phyloP scores from a whole-genome alignment of 2,329 filamentous ascomycete species.

The Claviceps maximensis region DNA sequence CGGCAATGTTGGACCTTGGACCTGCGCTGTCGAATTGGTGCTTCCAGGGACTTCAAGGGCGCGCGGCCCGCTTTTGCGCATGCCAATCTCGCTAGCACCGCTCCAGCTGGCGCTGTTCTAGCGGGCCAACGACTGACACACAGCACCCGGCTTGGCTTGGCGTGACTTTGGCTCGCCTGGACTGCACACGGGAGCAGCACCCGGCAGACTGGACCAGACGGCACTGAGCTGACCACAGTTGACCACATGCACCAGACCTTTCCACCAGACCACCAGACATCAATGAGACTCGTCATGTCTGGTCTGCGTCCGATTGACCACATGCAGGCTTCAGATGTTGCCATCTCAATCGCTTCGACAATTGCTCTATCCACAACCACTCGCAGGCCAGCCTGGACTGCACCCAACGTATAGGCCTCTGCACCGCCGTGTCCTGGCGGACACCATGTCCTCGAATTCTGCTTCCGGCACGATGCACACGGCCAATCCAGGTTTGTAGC shows the following conservation, averaged over 20 bases:
- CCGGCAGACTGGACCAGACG: too few relatives aligned
- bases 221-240: not conserved
- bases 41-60: not conserved
- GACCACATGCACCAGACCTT: too few relatives aligned
- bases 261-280: too few relatives aligned
- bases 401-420: slow-evolving; percentile 2
- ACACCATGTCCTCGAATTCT: slow-evolving; percentile 27
- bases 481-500: slow-evolving; percentile 24
- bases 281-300: slow-evolving; percentile 4
- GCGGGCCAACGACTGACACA: not conserved
- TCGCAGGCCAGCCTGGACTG: slow-evolving; percentile 9
- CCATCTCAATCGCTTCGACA: slow-evolving; percentile 4
- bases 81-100: not conserved
- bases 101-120: too few relatives aligned
- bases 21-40: not conserved
- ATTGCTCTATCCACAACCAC: slow-evolving; percentile 4
- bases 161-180: not conserved
- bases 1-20: too few relatives aligned
- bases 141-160: not conserved
- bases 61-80: slow-evolving; percentile 2
- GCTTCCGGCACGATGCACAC: slow-evolving; percentile 22
- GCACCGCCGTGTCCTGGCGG: slow-evolving; percentile 4
- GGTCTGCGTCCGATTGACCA: not conserved
- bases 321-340: not conserved
- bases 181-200: too few relatives aligned